phyloP scores from a whole-genome alignment of 2,329 filamentous ascomycete genomes.

The Diaporthe citrichinensis region DNA sequence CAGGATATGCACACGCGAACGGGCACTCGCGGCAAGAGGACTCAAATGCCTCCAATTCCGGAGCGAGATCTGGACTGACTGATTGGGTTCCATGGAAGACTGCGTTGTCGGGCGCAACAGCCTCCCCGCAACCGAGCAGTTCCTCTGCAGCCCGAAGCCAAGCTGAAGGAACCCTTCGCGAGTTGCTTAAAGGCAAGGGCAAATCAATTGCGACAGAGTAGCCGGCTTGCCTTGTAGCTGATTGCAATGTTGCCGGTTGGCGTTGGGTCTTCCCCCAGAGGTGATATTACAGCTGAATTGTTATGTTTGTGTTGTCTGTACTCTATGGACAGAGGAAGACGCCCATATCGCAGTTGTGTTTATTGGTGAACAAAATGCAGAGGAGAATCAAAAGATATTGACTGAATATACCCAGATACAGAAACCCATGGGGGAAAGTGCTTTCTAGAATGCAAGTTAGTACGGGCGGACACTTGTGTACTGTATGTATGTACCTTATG shows the following conservation, averaged over 20 bases:
- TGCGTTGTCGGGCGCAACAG: conserved; percentile 47
- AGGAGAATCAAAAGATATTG: conserved; percentile 16
- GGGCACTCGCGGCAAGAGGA: conserved; percentile 45
- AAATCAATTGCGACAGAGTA: conserved; percentile 44
- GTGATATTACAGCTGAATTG: conserved; percentile 7
- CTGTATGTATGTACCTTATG: conserved; percentile 32
- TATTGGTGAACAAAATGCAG: neutral
- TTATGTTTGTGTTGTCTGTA: neutral
- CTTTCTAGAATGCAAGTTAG: conserved; percentile 31
- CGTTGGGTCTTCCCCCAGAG: neutral
- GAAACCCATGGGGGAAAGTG: neutral
- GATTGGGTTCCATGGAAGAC: conserved; percentile 63
- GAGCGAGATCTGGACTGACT: conserved; percentile 56
- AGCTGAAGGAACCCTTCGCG: conserved; percentile 70
- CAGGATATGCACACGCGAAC: conserved; percentile 43
- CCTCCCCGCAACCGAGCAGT: conserved; percentile 25
- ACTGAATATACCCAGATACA: conserved; percentile 36
- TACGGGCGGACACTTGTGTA: conserved; percentile 14
- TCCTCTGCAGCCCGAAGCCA: conserved; percentile 53
- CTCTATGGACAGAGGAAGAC: neutral
- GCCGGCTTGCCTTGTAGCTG: neutral
- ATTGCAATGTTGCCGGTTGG: neutral
- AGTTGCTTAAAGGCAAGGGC: conserved; percentile 59
- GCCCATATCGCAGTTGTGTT: neutral
- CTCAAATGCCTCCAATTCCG: conserved; percentile 46